Evolutionary conservation across 495 filamentous ascomycete species (phyloP), one percentile per base, ranked within the genome.

Genomic region (Daldinia childiae): DNA sequence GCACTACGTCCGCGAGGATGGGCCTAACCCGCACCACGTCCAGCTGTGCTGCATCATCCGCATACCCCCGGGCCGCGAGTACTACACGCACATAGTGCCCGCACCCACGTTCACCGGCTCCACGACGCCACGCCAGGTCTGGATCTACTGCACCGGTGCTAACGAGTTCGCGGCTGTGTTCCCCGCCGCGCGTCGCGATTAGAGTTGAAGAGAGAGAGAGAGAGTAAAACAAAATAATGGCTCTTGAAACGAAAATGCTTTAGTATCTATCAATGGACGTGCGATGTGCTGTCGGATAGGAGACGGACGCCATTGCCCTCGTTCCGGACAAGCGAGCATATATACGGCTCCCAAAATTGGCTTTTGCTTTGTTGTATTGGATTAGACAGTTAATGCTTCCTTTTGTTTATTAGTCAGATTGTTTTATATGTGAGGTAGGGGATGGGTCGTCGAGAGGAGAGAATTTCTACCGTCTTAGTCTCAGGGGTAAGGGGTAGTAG

Each of bases 21-120:
- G 51, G n/a, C 43, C 43, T 19, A 48, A 24, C 43, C 43, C 43
- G 12, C 26, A 54, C 14, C 51, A 54, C 26, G n/a, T 54, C 24
- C 51, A 54, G 51, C 51, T 54, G 14, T 54, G 51, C 51, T 48
- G 43, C 19, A 48, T 54, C 24, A 54, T 54, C 50, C 50, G 50
- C 50, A 30, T 15, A 5, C 50, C 50, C 14, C 15, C 24, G 0
- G 24, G 27, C 26, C 24, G 50, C 26, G 27, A 54, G 15, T 54
- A 29, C 50, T 54, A 54, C 26, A 30, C 50, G 8, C 27, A 30
- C 50, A 1, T 54, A 0, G 15, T 48, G 3, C 43, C 43, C 7
- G 7, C 43, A 9, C 43, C 43, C 4, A 19, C 8, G 43, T 48
- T 48, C 43, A 9, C 43, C 19, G 43, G 43, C 17, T 48, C 43